Base-by-base conservation (phyloP, 108 stramenopile genomes). In the Fistulifera pelliculosa region DNA sequence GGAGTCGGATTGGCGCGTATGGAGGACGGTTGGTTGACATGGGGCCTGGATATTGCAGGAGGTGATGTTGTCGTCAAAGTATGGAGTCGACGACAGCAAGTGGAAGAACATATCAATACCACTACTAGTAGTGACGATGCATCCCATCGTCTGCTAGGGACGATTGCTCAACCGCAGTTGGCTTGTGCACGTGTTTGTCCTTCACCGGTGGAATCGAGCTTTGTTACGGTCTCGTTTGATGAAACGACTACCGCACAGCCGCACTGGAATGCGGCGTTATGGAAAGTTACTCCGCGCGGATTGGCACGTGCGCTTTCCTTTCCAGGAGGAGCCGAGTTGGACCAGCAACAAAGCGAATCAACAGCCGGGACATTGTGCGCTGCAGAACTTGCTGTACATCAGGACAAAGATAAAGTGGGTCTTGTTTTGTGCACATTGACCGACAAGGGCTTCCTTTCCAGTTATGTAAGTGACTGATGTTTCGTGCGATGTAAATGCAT, bases 1-100 rank as follows among this genome's bases (percentile, higher is more conserved):
- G 86, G 82, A 15, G 80, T 83, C 0, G 86, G 86, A 10, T 57
- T 85, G n/a, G 66, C 72, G 0, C 49, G 70, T 21, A 28, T 81
- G 0, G 56, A 56, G 28, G 1, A 26, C 6, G 6, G 58, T 52
- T 88, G 82, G 82, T 31, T 88, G 1, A 80, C 86, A 5, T 88
- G 86, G 86, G 86, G 86, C 7, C 45, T 81, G 51, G 82, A 88
- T 62, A 39, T 39, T 3, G 60, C 52, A 4, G 56, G 49, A 24
- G 47, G 52, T 13, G 64, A 62, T n/a, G 64, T 76, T 6, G 70
- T 75, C 16, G 80, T 82, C 23, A 88, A 82, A 55, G 55, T 81
- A 27, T 88, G 82, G 82, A 51, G 66, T 15, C 27, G 41, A 21
- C n/a, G n/a, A n/a, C n/a, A n/a, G n/a, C n/a, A n/a, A n/a, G n/a